A percentile compares a stretch with the other conserved stretches of the same genome.
Evolutionary conservation across 768 basidiomycete genomes (phyloP).

Genomic region (Russula vinacea): DNA sequence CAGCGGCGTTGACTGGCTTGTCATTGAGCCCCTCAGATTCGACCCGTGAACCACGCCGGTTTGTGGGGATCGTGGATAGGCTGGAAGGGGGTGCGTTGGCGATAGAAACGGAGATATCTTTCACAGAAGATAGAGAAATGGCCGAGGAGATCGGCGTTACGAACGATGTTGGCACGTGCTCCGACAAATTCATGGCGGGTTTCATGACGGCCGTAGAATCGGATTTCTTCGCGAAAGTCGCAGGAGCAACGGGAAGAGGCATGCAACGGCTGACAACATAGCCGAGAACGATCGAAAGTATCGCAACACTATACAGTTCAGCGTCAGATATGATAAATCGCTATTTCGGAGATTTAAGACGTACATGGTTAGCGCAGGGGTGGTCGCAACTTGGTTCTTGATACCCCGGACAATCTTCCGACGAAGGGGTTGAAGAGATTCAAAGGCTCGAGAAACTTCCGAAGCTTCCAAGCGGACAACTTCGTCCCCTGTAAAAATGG

Average conservation of each 20-base stretch:
- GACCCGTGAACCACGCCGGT: slow-evolving; percentile 3
- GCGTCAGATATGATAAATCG: slow-evolving; percentile 9
- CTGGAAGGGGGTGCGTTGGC: slow-evolving; percentile 18
- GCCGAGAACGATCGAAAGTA: slow-evolving; percentile 66
- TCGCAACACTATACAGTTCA: slow-evolving; percentile 51
- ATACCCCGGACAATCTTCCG: slow-evolving; percentile 35
- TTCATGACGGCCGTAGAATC: slow-evolving; percentile 8
- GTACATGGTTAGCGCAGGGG: slow-evolving; percentile 66
- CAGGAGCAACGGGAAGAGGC: slow-evolving; percentile 38
- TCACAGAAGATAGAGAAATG: slow-evolving; percentile 21
- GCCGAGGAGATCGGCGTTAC: slow-evolving; percentile 23
- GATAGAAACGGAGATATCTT: slow-evolving; percentile 24
- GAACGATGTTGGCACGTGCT: slow-evolving; percentile 9
- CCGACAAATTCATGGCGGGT: slow-evolving; percentile 27
- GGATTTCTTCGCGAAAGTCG: slow-evolving; percentile 32
- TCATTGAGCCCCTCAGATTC: slow-evolving; percentile 6
- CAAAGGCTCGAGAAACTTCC: slow-evolving; percentile 26
- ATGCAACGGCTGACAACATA: slow-evolving; percentile 41
- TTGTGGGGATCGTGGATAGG: slow-evolving; percentile 20
- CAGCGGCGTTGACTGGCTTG: slow-evolving; percentile 3
- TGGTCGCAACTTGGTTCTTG: slow-evolving; percentile 46
- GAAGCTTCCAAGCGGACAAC: slow-evolving; percentile 20
- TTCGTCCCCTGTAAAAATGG: slow-evolving; percentile 26
- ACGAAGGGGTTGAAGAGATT: slow-evolving; percentile 26
- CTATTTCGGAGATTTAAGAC: slow-evolving; percentile 31